Percentiles rank a stretch among this genome's conserved stretches.
Evolutionary conservation across 257 asterid species (phyloP).

Genomic region (Datura wrightii): DNA sequence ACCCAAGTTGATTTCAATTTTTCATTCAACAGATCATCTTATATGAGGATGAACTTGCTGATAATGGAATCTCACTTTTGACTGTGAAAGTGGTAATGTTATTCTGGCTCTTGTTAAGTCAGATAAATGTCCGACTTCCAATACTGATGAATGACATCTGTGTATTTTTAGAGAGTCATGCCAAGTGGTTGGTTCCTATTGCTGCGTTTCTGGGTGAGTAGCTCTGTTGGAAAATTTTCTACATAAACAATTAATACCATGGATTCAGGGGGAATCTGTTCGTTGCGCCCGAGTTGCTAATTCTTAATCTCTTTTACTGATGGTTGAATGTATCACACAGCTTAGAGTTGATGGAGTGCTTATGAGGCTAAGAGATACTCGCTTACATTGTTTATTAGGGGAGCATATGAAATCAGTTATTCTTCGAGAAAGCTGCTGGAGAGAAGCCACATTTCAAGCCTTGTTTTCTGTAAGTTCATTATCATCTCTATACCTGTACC

Average conservation of each 20-base stretch:
- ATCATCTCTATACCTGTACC: slow-evolving; percentile 12
- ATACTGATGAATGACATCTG: slow-evolving; percentile 38
- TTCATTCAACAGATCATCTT: slow-evolving; percentile 65
- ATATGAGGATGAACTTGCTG: slow-evolving; percentile 99
- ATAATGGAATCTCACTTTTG: slow-evolving; percentile 92
- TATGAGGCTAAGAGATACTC: slow-evolving; percentile 97
- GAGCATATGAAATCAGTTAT: slow-evolving; percentile 58
- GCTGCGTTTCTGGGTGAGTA: slow-evolving; percentile 95
- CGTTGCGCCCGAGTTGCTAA: not conserved
- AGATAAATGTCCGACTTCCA: slow-evolving; percentile 9
- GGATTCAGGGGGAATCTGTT: not conserved
- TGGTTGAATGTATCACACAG: slow-evolving; percentile 44
- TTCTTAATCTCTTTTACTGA: slow-evolving; percentile 6
- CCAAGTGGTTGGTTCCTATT: slow-evolving; percentile 97
- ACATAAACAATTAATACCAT: not conserved
- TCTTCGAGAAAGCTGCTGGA: slow-evolving; percentile 93
- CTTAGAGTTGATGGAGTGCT: slow-evolving; percentile 99
- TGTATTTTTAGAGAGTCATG: slow-evolving; percentile 91
- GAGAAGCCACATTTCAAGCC: slow-evolving; percentile 77
- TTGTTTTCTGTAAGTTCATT: slow-evolving; percentile 62
- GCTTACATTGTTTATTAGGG: slow-evolving; percentile 77
- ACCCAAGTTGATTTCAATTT: slow-evolving; percentile 25
- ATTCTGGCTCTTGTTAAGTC: slow-evolving; percentile 35
- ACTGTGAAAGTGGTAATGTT: slow-evolving; percentile 89
- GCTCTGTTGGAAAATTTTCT: slow-evolving; percentile 28